Conservation (phyloP, 306 rosid genomes). For the Boehmeria nivea region DNA sequence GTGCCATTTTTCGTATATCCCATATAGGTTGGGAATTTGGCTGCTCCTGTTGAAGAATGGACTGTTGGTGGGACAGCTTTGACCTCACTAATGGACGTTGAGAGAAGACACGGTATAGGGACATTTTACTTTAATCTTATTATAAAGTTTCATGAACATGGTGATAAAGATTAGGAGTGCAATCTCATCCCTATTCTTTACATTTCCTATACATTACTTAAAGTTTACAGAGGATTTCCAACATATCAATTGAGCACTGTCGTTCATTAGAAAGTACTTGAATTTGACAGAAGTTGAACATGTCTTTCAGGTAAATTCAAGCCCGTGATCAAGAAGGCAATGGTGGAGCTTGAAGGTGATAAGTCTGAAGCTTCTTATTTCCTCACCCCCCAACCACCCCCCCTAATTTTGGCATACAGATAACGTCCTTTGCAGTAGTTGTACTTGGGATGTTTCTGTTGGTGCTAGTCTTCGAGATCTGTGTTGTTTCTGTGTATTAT, state of each 20-base stretch:
- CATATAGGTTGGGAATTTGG: constrained; percentile 71
- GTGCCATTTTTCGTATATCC: constrained; percentile 18
- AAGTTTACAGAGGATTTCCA: background rate
- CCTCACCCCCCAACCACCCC: too few species aligned
- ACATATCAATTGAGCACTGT: too few species aligned
- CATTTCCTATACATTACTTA: background rate
- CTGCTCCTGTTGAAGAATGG: constrained; percentile 91
- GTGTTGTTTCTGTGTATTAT: too few species aligned
- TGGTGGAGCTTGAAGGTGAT: constrained; percentile 98
- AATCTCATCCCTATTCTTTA: background rate
- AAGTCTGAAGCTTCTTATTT: background rate
- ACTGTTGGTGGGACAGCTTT: constrained; percentile 92
- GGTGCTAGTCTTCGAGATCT: constrained; percentile 1
- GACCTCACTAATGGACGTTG: constrained; percentile 89
- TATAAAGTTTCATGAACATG: too few species aligned
- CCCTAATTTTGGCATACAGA: background rate
- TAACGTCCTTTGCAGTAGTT: too few species aligned
- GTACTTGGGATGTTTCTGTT: background rate
- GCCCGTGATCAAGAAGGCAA: constrained; percentile 99
- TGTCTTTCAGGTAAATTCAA: constrained; percentile 77
- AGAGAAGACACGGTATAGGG: constrained; percentile 88
- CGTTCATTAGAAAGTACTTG: constrained; percentile 2
- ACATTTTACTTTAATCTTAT: background rate
- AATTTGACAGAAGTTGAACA: constrained; percentile 14
- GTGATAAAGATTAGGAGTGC: too few species aligned